Evolutionary conservation across 345 rosid species (phyloP), one percentile per base, ranked within the genome.

Genomic region (Eucalyptus cloeziana): DNA sequence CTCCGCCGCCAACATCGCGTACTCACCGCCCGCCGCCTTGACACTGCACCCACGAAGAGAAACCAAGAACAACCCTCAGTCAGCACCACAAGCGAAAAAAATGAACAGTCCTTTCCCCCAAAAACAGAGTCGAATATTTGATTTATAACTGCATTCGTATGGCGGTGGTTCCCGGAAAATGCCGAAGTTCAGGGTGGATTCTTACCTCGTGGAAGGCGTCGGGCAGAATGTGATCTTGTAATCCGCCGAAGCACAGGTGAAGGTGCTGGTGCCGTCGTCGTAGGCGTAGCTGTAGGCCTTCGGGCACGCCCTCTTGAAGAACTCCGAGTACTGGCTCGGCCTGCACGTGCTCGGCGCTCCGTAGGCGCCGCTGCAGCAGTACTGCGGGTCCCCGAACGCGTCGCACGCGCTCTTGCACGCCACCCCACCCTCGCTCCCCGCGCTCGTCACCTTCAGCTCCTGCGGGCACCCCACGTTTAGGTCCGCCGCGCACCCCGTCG

Each of bases 381-480:
- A 94, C 89, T 93, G 87, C 45, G 96, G 94, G 52, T 91, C 91
- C 3, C 93, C 91, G 89, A 94, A 94, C 69, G 95, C 96, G 22
- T 83, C 91, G 43, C 96, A 95, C 21, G 96, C 96, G 89, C 97
- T 94, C 93, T 93, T 92, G 81, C 97, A 96, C 7, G 94, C 96
- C 24, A 95, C 94, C 27, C 90, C 92, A 3, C 6, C 87, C 91
- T 31, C 81, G 88, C 8, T 69, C 56, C 19, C 76, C 92, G 10
- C 47, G 33, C 87, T 13, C 76, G 44, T 52, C 80, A 94, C 94
- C 91, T 90, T 92, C 22, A 94, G 93, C 90, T 91, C 95, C 86
- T 87, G 27, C 10, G 96, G 97, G 90, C 98, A 96, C 5, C 90
- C 90, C 7, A 87, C 88, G 90, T 95, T 96, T 49, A 95, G 90